Conservation (phyloP, 768 basidiomycete genomes). For the Rhizopogon vinicolor region DNA sequence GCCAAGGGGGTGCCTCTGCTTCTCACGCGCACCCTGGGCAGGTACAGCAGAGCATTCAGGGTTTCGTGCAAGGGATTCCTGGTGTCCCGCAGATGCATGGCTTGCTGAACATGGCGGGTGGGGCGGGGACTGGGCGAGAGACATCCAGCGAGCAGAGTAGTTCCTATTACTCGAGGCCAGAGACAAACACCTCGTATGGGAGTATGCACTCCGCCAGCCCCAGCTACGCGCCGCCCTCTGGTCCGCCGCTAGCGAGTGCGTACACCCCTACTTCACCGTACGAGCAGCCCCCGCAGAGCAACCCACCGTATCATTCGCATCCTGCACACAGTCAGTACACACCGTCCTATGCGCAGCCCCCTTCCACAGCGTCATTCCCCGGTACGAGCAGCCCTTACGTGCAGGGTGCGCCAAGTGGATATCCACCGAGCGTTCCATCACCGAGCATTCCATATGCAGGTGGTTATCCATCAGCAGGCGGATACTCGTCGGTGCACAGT, state of each 20-base stretch:
- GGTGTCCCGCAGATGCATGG: constrained; percentile 41
- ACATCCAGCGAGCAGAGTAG: constrained; percentile 22
- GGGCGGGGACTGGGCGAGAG: constrained; percentile 7
- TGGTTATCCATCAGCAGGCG: background rate
- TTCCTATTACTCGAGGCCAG: constrained; percentile 22
- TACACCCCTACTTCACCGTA: constrained; percentile 11
- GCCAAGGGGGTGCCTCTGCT: constrained; percentile 41
- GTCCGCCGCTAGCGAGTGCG: constrained; percentile 9
- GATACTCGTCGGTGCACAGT: background rate
- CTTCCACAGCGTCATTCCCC: background rate
- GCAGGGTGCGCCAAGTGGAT: background rate
- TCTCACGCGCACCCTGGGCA: constrained; percentile 48
- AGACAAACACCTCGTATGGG: background rate
- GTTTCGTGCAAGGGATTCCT: constrained; percentile 42
- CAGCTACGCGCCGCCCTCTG: constrained; percentile 7
- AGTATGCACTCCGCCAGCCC: background rate
- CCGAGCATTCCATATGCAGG: background rate
- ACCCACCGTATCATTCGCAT: background rate
- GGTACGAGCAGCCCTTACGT: background rate
- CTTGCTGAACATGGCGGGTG: constrained; percentile 26
- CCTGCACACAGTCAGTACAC: constrained; percentile 26
- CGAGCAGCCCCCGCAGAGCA: background rate
- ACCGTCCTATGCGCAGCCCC: constrained; percentile 16
- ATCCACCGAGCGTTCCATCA: background rate
- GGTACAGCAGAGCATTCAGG: constrained; percentile 43